A percentile compares a stretch with the other conserved stretches of the same genome.
phyloP scores from a whole-genome alignment of 345 rosid species.

The Mercurialis annua region DNA sequence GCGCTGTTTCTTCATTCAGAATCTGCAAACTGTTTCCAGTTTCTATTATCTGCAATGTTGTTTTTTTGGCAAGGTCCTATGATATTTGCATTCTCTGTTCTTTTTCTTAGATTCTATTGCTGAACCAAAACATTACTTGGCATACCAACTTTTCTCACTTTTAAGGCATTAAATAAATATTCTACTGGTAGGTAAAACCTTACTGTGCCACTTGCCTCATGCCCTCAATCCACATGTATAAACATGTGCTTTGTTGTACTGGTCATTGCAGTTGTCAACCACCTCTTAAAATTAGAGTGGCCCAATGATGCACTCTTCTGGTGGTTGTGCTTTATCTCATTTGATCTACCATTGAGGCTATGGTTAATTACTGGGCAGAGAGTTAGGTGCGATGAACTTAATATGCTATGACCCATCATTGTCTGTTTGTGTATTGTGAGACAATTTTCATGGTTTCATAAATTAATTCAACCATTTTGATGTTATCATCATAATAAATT shows the following conservation, averaged over 20 bases:
- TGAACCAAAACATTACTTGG: constrained; percentile 5
- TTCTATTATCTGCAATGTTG: neutral
- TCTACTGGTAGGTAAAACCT: constrained; percentile 38
- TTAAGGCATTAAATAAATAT: constrained; percentile 8
- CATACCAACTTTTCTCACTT: constrained; percentile 6
- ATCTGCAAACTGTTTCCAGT: neutral
- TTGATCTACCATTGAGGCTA: constrained; percentile 10
- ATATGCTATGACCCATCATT: constrained; percentile 26
- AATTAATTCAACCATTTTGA: neutral
- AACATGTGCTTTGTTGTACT: constrained; percentile 28
- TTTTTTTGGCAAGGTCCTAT: no score
- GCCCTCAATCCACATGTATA: constrained; percentile 12
- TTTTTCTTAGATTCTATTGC: neutral
- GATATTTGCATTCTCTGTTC: no score
- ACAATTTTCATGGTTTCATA: constrained; percentile 14
- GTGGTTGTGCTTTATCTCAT: constrained; percentile 15
- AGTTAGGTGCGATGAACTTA: constrained; percentile 29
- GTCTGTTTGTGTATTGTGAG: constrained; percentile 7
- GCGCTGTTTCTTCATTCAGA: neutral
- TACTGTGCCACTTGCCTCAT: constrained; percentile 19
- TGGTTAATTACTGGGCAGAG: constrained; percentile 16
- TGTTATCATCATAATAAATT: neutral
- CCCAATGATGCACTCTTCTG: constrained; percentile 23
- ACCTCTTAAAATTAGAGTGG: constrained; percentile 19
- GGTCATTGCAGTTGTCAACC: constrained; percentile 19